Evolutionary conservation across 441 rosid genomes (phyloP).

Genomic region (Macaranga tanarius): DNA sequence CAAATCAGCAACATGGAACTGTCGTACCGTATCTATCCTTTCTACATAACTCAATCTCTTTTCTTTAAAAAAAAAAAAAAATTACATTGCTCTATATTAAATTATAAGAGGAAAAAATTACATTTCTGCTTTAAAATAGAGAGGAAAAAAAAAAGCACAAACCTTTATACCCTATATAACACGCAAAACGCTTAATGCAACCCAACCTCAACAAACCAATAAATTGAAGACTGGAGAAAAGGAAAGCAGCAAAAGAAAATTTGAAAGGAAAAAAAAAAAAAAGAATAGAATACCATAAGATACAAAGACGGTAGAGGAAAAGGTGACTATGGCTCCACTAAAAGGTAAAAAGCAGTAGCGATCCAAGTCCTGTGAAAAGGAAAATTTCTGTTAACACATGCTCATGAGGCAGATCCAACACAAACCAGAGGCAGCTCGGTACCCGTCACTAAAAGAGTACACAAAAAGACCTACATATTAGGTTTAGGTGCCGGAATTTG

Average conservation of each 20-base stretch:
- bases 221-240: not conserved
- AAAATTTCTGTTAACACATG: not conserved
- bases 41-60: too few species aligned
- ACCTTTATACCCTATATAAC: not conserved
- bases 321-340: not conserved
- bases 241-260: not conserved
- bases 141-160: not conserved
- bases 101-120: too few species aligned
- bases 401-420: not conserved
- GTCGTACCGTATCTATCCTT: too few species aligned
- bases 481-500: not conserved
- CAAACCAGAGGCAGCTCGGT: not conserved
- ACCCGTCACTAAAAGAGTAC: not conserved
- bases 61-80: too few species aligned
- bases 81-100: too few species aligned
- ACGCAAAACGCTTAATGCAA: not conserved
- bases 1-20: too few species aligned
- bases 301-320: not conserved
- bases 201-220: constrained; percentile 3
- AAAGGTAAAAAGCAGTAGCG: not conserved
- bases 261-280: not conserved
- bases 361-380: constrained; percentile 10
- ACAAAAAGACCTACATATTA: not conserved
- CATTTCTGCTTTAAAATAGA: not conserved
- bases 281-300: constrained; percentile 1